Conservation (phyloP, 768 basidiomycete genomes). For the Mycena albidolilacea region DNA sequence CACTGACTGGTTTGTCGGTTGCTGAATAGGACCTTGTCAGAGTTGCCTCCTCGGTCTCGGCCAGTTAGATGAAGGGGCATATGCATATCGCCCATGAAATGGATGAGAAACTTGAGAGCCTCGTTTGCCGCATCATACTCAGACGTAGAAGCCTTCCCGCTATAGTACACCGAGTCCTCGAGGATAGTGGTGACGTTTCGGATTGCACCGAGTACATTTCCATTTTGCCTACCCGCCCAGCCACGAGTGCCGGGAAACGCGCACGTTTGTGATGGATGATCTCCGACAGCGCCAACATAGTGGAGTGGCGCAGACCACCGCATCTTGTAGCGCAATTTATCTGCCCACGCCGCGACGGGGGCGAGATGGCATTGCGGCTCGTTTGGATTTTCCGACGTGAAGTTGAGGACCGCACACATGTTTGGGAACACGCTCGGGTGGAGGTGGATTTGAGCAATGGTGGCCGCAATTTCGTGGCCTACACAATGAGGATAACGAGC, state of each 20-base stretch:
- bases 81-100: too few relatives aligned
- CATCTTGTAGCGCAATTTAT: slow-evolving; percentile 73
- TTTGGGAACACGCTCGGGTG: slow-evolving; percentile 77
- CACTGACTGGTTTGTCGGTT: slow-evolving; percentile 77
- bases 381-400: slow-evolving; percentile 50
- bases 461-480: slow-evolving; percentile 95
- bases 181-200: slow-evolving; percentile 81
- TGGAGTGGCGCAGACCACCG: slow-evolving; percentile 84
- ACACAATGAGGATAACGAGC: slow-evolving; percentile 2
- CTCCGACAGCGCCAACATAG: slow-evolving; percentile 81
- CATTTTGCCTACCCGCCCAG: slow-evolving; percentile 69
- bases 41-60: slow-evolving; percentile 92
- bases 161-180: slow-evolving; percentile 48
- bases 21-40: slow-evolving; percentile 80
- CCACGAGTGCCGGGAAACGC: slow-evolving; percentile 82
- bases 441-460: slow-evolving; percentile 94
- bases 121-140: slow-evolving; percentile 64
- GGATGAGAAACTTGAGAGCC: too few relatives aligned
- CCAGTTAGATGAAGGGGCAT: slow-evolving; percentile 83
- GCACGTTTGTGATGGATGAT: slow-evolving; percentile 85
- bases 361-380: slow-evolving; percentile 83
- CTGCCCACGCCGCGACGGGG: slow-evolving; percentile 91
- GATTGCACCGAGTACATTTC: slow-evolving; percentile 85
- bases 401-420: slow-evolving; percentile 81
- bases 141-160: slow-evolving; percentile 37